Evolutionary conservation across 73 alveolate genomes (phyloP).

Genomic region (Stentor coeruleus): DNA sequence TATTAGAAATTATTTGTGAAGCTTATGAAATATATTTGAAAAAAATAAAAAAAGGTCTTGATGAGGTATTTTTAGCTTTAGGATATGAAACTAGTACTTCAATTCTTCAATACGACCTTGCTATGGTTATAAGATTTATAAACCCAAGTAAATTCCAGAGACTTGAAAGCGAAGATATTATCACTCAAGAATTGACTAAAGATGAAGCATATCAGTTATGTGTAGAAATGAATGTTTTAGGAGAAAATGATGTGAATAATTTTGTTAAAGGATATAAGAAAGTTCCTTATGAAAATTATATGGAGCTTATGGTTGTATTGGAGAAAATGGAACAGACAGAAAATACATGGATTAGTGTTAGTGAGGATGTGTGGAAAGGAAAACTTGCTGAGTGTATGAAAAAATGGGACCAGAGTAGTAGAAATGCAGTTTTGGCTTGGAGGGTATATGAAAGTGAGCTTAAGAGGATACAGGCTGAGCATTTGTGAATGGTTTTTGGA

Average conservation of each 20-base stretch:
- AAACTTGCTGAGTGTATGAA: neutral
- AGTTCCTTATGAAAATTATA: neutral
- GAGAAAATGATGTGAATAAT: neutral
- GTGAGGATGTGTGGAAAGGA: neutral
- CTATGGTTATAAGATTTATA: neutral
- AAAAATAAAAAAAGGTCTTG: neutral
- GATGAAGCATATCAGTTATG: neutral
- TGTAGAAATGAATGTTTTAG: neutral
- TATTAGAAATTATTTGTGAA: neutral
- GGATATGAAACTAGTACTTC: neutral
- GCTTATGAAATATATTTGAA: conserved; percentile 7
- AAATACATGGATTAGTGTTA: neutral
- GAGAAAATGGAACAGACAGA: neutral
- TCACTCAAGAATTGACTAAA: neutral
- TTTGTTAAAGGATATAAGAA: neutral
- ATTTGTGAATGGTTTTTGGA: too few species aligned
- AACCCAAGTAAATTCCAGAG: neutral
- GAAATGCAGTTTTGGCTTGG: neutral
- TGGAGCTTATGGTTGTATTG: neutral
- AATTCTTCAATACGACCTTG: neutral
- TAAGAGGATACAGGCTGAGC: too few species aligned
- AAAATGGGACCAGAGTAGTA: neutral
- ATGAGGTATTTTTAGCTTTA: neutral
- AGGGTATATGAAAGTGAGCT: neutral
- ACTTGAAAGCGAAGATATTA: conserved; percentile 1